These are phyloP conservation scores for Penicillium odoratum DNA, from an alignment of 495 filamentous ascomycete species.

Conservation along the genomic window DNA sequence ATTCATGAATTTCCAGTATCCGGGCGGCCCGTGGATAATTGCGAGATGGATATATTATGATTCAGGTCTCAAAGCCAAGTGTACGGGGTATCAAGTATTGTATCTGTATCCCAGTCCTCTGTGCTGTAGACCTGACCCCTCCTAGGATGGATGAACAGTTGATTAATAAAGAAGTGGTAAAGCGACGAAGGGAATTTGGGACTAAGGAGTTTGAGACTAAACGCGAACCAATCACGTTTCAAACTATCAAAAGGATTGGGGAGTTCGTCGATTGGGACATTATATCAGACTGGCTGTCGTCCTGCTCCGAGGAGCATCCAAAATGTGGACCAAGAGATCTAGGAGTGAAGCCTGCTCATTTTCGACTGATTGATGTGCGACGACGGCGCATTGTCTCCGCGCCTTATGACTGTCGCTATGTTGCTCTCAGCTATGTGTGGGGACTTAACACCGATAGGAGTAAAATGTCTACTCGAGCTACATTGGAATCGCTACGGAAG, in stretches of 20 bases:
- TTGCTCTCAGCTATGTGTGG: neutral
- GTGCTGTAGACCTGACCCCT: neutral
- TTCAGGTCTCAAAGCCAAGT: neutral
- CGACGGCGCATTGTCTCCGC: neutral
- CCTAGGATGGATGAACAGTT: neutral
- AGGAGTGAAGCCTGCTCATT: neutral
- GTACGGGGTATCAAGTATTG: neutral
- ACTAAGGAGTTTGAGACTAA: neutral
- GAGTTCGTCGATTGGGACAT: neutral
- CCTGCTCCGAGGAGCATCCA: neutral
- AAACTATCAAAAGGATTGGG: neutral
- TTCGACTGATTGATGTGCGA: neutral
- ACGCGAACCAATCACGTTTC: neutral
- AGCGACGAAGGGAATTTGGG: neutral
- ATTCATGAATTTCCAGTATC: neutral
- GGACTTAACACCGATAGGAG: neutral
- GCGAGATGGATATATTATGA: neutral
- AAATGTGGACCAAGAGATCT: neutral
- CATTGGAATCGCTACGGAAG: neutral
- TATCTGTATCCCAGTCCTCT: neutral
- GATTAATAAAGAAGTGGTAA: neutral
- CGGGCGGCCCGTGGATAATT: neutral
- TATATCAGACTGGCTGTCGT: neutral
- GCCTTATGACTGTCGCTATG: neutral
- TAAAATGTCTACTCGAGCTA: neutral